Conservation (phyloP, 1,284 basidiomycete genomes). For the Schizophyllum commune region DNA sequence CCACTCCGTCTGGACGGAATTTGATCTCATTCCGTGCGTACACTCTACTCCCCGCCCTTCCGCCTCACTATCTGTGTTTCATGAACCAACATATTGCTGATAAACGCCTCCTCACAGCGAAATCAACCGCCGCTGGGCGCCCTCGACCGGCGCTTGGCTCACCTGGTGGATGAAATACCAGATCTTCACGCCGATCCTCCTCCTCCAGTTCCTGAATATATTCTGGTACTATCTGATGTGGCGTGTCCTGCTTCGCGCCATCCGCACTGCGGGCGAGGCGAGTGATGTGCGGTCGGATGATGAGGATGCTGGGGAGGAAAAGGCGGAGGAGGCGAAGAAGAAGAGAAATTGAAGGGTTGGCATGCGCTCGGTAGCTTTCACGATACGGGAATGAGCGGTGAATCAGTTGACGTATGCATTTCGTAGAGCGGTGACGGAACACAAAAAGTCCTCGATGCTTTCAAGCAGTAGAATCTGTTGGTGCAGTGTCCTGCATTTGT, state of each 20-base stretch:
- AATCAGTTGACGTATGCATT: too few species aligned
- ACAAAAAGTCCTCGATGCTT: too few species aligned
- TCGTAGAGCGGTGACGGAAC: too few species aligned
- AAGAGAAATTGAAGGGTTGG: neutral
- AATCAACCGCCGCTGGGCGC: conserved; percentile 50
- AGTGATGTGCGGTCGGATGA: conserved; percentile 7
- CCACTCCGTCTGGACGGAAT: conserved; percentile 81
- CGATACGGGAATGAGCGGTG: too few species aligned
- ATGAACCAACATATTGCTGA: too few species aligned
- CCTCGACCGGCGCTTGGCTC: conserved; percentile 64
- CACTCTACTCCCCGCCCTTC: neutral
- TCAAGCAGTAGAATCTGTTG: conserved; percentile 15
- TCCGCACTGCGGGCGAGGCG: neutral
- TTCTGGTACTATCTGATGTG: conserved; percentile 88
- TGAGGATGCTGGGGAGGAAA: conserved; percentile 6
- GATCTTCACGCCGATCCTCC: conserved; percentile 66
- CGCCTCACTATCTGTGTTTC: neutral
- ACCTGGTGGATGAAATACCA: conserved; percentile 77
- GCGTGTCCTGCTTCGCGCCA: conserved; percentile 40
- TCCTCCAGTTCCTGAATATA: conserved; percentile 78
- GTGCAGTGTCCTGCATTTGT: conserved; percentile 40
- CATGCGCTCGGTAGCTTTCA: too few species aligned
- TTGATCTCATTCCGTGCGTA: conserved; percentile 74
- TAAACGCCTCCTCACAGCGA: conserved; percentile 44
- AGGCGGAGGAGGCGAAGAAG: neutral